Evolutionary conservation across 169 alveolate species (phyloP), one percentile per base, ranked within the genome.

Genomic region (Plasmodium billcollinsi): DNA sequence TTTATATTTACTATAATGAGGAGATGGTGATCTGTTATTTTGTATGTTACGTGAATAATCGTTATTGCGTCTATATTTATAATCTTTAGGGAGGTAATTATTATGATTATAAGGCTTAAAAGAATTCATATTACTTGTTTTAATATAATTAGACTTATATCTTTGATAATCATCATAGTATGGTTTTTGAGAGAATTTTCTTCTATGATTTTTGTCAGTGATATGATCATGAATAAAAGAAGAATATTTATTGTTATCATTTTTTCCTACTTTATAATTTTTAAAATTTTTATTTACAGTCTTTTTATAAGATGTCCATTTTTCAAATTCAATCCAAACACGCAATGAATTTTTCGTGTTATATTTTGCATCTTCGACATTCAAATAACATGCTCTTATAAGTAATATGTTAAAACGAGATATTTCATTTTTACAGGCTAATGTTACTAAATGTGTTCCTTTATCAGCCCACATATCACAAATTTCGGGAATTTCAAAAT

Each of bases 391-490:
- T 8, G 89, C 89, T 66, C 89, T 78, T 65, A 78, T 70, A 65
- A 78, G 52, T 47, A 78, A 58, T 71, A 78, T 78, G 26, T 65
- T 78, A 59, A 24, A 78, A 11, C 89, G 65, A 20, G 89, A 78
- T n/a, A 47, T 78, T 21, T 78, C 89, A 78, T 78, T 67, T 66
- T 50, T 65, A 49, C 89, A 78, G 21, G 89, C 89, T 26, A 78
- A 78, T 47, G 89, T 78, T 15, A 78, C 71, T 78, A 78, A 78
- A 56, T 78, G 89, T 1, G 89, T 78, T 54, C 89, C 89, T 24
- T 78, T 78, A 59, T 78, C 78, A 14, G 89, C 89, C 89, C 89
- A 76, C 69, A 76, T 76, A 56, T 76, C 75, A 65, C 78, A 33
- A 65, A 76, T 76, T 59, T 76, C 61, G 3, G 89, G 89, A 12